Evolutionary conservation across 75 land plant species (phyloP).

Genomic region (Ceratopteris richardii): DNA sequence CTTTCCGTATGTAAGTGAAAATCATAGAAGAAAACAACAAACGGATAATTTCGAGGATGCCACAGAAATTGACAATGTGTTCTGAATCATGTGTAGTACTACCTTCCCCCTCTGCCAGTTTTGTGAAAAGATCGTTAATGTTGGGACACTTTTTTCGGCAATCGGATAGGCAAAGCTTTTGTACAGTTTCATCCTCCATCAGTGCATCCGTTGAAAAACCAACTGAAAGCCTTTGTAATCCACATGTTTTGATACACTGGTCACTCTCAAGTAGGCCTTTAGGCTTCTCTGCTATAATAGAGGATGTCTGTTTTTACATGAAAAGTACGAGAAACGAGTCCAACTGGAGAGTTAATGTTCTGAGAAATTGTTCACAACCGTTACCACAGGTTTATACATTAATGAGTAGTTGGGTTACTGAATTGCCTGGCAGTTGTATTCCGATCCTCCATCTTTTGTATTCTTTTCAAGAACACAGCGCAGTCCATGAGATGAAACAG

Average conservation of each 20-base stretch:
- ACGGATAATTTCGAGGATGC: no score
- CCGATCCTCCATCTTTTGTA: conserved; percentile 13
- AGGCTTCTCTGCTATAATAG: background rate
- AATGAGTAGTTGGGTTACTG: background rate
- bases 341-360: no score
- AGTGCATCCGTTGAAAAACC: conserved; percentile 29
- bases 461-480: conserved; percentile 49
- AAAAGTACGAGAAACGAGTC: background rate
- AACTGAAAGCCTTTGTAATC: conserved; percentile 21
- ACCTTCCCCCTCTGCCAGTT: conserved; percentile 36
- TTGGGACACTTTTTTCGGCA: conserved; percentile 34
- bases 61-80: no score
- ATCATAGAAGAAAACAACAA: background rate
- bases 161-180: conserved; percentile 19
- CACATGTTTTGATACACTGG: conserved; percentile 20
- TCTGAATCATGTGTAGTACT: no score
- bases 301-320: conserved; percentile 6
- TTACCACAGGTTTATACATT: no score
- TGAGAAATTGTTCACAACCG: no score
- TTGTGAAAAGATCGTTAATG: conserved; percentile 33
- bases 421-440: conserved; percentile 27
- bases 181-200: conserved; percentile 10
- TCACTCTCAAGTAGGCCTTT: conserved; percentile 16
- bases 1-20: background rate
- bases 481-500: conserved; percentile 45